A percentile compares a stretch with the other conserved stretches of the same genome.
Conservation (phyloP, 2,329 filamentous ascomycete genomes). For the Leptographium wingfieldii region DNA sequence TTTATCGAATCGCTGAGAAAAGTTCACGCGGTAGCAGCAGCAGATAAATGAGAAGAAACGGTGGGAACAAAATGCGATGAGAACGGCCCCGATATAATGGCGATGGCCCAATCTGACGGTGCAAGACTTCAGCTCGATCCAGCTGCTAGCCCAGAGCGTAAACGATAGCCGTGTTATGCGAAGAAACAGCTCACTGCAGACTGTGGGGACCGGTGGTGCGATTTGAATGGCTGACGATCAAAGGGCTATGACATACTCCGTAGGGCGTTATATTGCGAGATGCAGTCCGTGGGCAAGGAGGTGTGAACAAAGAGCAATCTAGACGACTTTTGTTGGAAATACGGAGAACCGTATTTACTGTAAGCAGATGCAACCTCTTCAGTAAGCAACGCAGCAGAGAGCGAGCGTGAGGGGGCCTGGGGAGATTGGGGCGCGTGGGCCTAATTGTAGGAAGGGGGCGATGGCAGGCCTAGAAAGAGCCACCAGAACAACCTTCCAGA, state of each 20-base stretch:
- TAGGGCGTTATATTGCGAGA: background rate
- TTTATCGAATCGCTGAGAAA: background rate
- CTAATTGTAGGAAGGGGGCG: constrained; percentile 1
- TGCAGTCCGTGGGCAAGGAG: background rate
- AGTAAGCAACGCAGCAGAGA: background rate
- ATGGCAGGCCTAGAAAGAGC: background rate
- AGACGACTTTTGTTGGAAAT: background rate
- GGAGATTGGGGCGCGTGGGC: constrained; percentile 1
- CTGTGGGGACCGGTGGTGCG: background rate
- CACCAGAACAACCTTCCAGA: background rate
- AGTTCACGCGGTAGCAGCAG: background rate
- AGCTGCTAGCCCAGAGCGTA: background rate
- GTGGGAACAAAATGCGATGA: background rate
- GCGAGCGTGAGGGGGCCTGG: background rate
- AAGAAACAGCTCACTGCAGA: background rate
- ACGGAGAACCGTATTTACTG: background rate
- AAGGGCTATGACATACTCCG: background rate
- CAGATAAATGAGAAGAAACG: background rate
- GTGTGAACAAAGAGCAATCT: background rate
- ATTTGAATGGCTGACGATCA: background rate
- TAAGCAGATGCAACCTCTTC: background rate
- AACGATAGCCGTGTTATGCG: background rate
- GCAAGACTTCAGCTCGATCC: background rate
- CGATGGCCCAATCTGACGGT: background rate
- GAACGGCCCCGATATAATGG: background rate